Evolutionary conservation across 306 rosid species (phyloP), one percentile per base, ranked within the genome.

Genomic region (Gastrolobium bilobum): DNA sequence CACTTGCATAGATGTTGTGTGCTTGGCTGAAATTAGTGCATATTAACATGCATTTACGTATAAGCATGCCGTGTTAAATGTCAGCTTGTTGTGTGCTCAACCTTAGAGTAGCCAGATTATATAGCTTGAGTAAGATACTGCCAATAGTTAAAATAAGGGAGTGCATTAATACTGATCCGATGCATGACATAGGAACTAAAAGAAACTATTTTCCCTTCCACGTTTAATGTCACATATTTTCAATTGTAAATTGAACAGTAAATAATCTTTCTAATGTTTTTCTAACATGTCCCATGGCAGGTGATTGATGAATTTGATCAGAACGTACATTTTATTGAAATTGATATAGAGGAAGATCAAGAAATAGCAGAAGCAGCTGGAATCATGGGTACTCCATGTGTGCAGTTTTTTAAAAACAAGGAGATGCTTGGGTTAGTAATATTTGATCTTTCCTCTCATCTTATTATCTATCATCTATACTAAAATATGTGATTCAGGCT

Each of bases 381-480:
- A 64, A 92, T 94, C 84, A 94, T 92, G 98, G 97, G 98, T 64
- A 92, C 98, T 75, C 98, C 97, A n/a, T 92, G 97, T 51, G 97
- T 92, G 84, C 97, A 94, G 87, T 94, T 85, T 85, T 94, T 92
- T 84, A 94, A 94, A 87, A 94, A 91, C 77, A 94, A 92, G 88
- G 97, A 92, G 81, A 92, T 89, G 94, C 52, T 94, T 75, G 77
- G 87, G 99, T 90, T 43, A 83, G 92, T 71, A 77, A 51, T 74
- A 69, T 38, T 20, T 75, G 46, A 58, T 68, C 78, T 81, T 76
- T 59, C 39, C 44, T 48, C 54, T 53, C 29, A 61, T 47, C 30
- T 35, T 79, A n/a, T n/a, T 38, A 44, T 56, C 33, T 56, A n/a
- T 29, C 10, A 65, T 66, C 58, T 31, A 33, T 42, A 37, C 50